Percentiles rank a stretch among this genome's conserved stretches.
Conservation (phyloP, 108 stramenopile species). For the Conticribra guillardii region DNA sequence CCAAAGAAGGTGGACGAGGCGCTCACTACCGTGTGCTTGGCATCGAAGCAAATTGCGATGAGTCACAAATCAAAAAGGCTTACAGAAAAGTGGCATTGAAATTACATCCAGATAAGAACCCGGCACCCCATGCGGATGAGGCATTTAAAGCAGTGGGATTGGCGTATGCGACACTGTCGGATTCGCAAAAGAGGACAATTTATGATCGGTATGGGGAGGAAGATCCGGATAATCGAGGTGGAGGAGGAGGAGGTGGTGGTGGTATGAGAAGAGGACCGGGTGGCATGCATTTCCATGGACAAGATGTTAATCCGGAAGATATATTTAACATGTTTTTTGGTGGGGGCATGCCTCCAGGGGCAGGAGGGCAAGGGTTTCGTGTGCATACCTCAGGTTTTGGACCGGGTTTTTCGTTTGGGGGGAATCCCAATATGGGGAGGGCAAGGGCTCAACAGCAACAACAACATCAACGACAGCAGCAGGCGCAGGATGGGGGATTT, state of each 20-base stretch:
- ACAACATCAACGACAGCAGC: conserved; percentile 32
- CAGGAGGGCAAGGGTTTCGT: conserved; percentile 47
- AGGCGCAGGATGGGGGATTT: conserved; percentile 35
- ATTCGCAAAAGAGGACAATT: conserved; percentile 83
- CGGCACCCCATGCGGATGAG: conserved; percentile 90
- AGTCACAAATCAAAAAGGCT: conserved; percentile 86
- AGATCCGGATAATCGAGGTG: conserved; percentile 91
- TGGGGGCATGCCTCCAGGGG: conserved; percentile 78
- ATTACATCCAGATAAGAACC: conserved; percentile 93
- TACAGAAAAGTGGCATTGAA: conserved; percentile 90
- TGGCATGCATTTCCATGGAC: conserved; percentile 59
- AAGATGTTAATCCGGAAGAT: conserved; percentile 90
- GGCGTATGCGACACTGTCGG: conserved; percentile 88
- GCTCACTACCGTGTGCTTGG: conserved; percentile 91
- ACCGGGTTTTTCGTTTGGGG: conserved; percentile 57
- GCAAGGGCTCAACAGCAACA: conserved; percentile 49
- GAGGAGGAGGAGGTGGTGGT: conserved; percentile 61
- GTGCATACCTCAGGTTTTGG: conserved; percentile 56
- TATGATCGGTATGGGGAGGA: conserved; percentile 92
- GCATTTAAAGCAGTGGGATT: conserved; percentile 95
- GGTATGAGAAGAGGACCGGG: conserved; percentile 53
- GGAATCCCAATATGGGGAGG: conserved; percentile 40
- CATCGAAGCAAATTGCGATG: conserved; percentile 57
- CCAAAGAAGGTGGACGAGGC: conserved; percentile 78
- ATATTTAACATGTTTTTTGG: conserved; percentile 98